Percentiles rank a stretch among this genome's conserved stretches.
phyloP scores from a whole-genome alignment of 2,329 filamentous ascomycete genomes.

The Ramichloridium luteum region DNA sequence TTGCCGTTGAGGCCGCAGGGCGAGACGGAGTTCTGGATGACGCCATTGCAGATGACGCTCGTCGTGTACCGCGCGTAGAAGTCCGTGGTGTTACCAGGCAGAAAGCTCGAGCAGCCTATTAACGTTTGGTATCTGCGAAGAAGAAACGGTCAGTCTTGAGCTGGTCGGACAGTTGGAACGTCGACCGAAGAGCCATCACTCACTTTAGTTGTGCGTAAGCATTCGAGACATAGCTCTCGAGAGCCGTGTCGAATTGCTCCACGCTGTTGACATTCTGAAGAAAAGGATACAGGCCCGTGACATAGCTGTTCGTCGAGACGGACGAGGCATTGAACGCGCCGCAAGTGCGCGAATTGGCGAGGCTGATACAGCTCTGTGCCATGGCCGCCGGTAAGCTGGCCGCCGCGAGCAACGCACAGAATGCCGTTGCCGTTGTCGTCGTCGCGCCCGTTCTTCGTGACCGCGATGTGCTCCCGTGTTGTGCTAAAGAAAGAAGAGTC shows the following conservation, averaged over 20 bases:
- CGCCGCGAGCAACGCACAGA: slow-evolving; percentile 17
- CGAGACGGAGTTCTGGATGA: slow-evolving; percentile 75
- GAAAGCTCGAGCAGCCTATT: slow-evolving; percentile 67
- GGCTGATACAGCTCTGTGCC: slow-evolving; percentile 50
- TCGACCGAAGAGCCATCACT: too few species aligned
- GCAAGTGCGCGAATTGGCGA: slow-evolving; percentile 58
- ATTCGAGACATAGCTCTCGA: slow-evolving; percentile 60
- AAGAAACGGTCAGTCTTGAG: too few species aligned
- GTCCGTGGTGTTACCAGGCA: slow-evolving; percentile 64
- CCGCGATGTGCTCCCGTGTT: too few species aligned
- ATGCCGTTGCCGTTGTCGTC: too few species aligned
- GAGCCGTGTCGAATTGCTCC: slow-evolving; percentile 62
- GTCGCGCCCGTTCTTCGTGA: too few species aligned
- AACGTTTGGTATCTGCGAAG: slow-evolving; percentile 60
- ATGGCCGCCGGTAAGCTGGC: slow-evolving; percentile 15
- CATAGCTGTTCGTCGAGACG: slow-evolving; percentile 49
- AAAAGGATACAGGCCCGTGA: slow-evolving; percentile 62
- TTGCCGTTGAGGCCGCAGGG: slow-evolving; percentile 54
- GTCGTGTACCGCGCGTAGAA: slow-evolving; percentile 90
- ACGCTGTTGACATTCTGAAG: slow-evolving; percentile 67
- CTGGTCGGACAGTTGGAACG: too few species aligned
- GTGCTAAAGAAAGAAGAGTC: too few species aligned
- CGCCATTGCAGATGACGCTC: slow-evolving; percentile 82
- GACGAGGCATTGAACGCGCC: slow-evolving; percentile 61
- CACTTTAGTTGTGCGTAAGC: slow-evolving; percentile 71